Evolutionary conservation across 2,329 filamentous ascomycete species (phyloP), one percentile per base, ranked within the genome.

Genomic region (Sporothrix globosa): DNA sequence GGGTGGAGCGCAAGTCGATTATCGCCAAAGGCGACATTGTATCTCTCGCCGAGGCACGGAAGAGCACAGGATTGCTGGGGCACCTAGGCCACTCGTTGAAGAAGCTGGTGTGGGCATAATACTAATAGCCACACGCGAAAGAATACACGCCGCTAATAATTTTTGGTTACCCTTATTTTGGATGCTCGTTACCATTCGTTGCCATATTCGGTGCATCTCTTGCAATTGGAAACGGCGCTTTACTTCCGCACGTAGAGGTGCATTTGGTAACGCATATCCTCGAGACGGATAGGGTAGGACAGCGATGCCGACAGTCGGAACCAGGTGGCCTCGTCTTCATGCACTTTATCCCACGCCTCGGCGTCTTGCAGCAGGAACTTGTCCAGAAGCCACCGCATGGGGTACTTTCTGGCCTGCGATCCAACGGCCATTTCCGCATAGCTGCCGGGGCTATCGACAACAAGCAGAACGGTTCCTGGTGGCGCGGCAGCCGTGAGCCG

Each of bases 211-310:
- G 30, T 21, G 9, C 56, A n/a, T 34, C 7, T 9, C 5, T 34
- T 9, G 34, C 34, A 9, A 34, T 34, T 34, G 34, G 34, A 34
- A 34, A 34, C 34, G 34, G 34, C 34, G 34, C 34, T 34, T 68
- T n/a, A 69, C 5, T 17, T 67, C n/a, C 70, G 79, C 34, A 82
- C 81, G 74, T 97, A 98, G 19, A 97, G 78, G 82, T 97, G 93
- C 75, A 97, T 84, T 80, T 98, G 95, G 80, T 95, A 97, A 61
- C 94, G 88, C 94, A 97, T 97, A 78, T 97, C 92, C 82, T 98
- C 95, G 77, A 98, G 81, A 67, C 89, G 86, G 75, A 97, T 93
- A 9, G 93, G 91, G 81, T 97, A 98, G 53, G 84, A 83, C 74
- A 97, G 80, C 19, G 79, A 82, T 1, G 87, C 84, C 14, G 86